Evolutionary conservation across 2,329 filamentous ascomycete species (phyloP), one percentile per base, ranked within the genome.

Genomic region (Ambrosiella beaveri): DNA sequence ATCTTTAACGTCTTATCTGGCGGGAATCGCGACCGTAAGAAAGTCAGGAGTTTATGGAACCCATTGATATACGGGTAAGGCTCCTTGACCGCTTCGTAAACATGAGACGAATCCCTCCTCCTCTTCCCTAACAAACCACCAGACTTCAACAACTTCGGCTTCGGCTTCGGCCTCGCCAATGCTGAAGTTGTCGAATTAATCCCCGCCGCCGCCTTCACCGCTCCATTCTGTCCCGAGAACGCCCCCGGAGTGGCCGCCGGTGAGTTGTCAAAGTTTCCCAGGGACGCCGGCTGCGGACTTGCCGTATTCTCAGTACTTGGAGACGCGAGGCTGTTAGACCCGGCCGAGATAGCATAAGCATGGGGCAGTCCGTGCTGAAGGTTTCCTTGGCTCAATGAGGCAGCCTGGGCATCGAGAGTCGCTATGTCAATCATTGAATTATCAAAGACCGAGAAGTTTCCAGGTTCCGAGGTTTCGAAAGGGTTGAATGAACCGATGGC

Each of bases 41-140:
- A 83, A 7, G 82, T 82, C 49, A 89, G 88, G 62, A 97, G 79
- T 63, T 84, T 86, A 70, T 98, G 93, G 68, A 95, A 97, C 17
- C 88, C 88, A 49, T 81, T 80, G 0, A 90, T 89, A 66, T 97
- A 97, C 8, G 87, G 84, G 67, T 97, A 96, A 3, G 93, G 90
- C 65, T 93, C 85, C 62, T 86, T 89, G 65, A 98, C 88, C 45
- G 81, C 85, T 62, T 90, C 83, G 69, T 97, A 98, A 58, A 97
- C 88, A 54, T 81, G 79, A 0, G 88, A 90, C 4, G 90, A 85
- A 66, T 96, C 88, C 44, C 80, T 75, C 57, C 75, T 73, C 27
- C 80, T 74, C 66, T 82, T 83, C 49, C 75, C 74, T n/a, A 80
- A 67, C 35, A 79, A 70, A 17, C 70, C 66, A 13, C 55, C 56